These are phyloP conservation scores for Kockovaella imperatae DNA, from an alignment of 768 basidiomycete species.

Conservation along the genomic window DNA sequence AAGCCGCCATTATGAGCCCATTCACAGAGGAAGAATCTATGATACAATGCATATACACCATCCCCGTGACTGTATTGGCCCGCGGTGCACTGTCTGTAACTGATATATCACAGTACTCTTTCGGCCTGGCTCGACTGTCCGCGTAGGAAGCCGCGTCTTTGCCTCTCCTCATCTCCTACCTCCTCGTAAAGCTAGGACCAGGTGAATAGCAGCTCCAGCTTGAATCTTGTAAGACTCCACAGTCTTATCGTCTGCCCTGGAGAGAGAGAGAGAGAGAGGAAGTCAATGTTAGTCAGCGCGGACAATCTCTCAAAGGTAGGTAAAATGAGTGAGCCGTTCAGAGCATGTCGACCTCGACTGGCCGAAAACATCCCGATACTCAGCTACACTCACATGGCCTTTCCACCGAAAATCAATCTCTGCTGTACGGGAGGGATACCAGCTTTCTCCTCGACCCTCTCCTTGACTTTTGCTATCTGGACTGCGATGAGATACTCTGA, in stretches of 20 bases:
- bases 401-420: conserved; percentile 81
- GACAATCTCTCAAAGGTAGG: too few species aligned
- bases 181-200: conserved; percentile 91
- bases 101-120: too few species aligned
- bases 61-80: too few species aligned
- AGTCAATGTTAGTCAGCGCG: neutral
- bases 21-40: too few species aligned
- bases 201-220: conserved; percentile 80
- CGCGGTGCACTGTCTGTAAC: too few species aligned
- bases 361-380: neutral
- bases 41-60: too few species aligned
- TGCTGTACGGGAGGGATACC: conserved; percentile 96
- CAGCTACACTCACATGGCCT: conserved; percentile 85
- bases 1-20: too few species aligned
- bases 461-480: conserved; percentile 89
- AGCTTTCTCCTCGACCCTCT: conserved; percentile 96
- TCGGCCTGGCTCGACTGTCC: too few species aligned
- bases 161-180: conserved; percentile 48
- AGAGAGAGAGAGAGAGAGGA: conserved; percentile 1
- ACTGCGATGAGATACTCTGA: neutral
- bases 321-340: too few species aligned
- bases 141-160: too few species aligned
- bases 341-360: too few species aligned
- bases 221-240: conserved; percentile 73
- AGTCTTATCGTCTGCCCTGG: conserved; percentile 84